A percentile compares a stretch with the other conserved stretches of the same genome.
Evolutionary conservation across 192 early-diverging fungal genomes (phyloP).

Genomic region (Chytriomyces hyalinus): DNA sequence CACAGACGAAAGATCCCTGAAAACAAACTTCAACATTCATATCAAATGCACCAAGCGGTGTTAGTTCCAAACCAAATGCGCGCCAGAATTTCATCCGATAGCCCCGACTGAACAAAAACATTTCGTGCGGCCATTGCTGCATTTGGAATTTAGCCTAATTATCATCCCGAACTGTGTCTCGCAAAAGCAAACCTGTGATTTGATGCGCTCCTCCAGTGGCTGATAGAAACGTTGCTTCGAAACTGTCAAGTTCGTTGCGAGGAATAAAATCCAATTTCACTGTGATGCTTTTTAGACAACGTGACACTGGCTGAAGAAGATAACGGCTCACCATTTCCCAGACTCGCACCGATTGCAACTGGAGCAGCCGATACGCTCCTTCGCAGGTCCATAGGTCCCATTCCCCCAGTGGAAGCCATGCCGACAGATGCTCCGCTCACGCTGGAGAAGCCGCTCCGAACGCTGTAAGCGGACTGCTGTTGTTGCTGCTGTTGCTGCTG

Average conservation of each 20-base stretch:
- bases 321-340: not conserved
- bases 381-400: not conserved
- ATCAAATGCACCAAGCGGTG: not conserved
- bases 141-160: not conserved
- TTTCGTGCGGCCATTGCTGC: conserved; percentile 29
- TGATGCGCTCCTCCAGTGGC: conserved; percentile 14
- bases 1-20: conserved; percentile 47
- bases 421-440: too few species aligned
- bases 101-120: conserved; percentile 41
- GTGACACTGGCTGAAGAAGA: not conserved
- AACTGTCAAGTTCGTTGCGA: conserved; percentile 36
- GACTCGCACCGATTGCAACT: not conserved
- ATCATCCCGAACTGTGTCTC: not conserved
- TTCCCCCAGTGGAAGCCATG: not conserved
- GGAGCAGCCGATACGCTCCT: conserved; percentile 13
- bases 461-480: not conserved
- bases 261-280: conserved; percentile 49
- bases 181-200: conserved; percentile 19
- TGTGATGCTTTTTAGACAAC: not conserved
- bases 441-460: too few species aligned
- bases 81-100: conserved; percentile 37
- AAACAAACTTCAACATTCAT: not conserved
- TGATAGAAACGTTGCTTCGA: conserved; percentile 36
- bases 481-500: conserved; percentile 29
- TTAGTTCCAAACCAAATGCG: conserved; percentile 35